A percentile compares a stretch with the other conserved stretches of the same genome.
Evolutionary conservation across 2,329 filamentous ascomycete genomes (phyloP).

Genomic region (Gyromitra esculenta): DNA sequence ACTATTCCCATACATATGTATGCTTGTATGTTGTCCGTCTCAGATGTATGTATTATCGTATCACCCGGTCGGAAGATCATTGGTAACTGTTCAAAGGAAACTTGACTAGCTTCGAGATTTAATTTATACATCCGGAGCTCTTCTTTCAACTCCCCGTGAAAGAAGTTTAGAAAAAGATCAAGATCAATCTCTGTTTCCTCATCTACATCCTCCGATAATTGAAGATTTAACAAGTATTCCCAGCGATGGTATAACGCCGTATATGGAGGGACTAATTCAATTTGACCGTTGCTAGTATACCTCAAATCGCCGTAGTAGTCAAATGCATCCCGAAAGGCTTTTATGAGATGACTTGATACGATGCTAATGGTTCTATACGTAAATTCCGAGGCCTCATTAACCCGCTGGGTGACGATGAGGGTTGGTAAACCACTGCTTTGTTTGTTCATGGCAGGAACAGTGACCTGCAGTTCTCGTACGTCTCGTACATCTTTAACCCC

Average conservation of each 20-base stretch:
- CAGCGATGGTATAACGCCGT: neutral
- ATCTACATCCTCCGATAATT: neutral
- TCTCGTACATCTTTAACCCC: neutral
- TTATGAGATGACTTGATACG: neutral
- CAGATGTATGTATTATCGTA: neutral
- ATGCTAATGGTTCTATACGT: neutral
- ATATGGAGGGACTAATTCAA: neutral
- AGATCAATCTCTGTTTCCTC: neutral
- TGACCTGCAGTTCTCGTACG: neutral
- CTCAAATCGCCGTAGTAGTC: neutral
- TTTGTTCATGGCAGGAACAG: neutral
- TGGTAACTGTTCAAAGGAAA: neutral
- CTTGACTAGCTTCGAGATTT: neutral
- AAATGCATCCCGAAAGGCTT: neutral
- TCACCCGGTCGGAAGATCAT: neutral
- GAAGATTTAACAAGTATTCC: neutral
- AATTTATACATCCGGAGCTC: neutral
- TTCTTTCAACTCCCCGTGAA: neutral
- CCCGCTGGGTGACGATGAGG: neutral
- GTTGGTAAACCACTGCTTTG: neutral
- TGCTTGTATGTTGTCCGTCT: neutral
- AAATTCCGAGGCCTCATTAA: neutral
- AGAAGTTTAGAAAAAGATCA: neutral
- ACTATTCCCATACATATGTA: neutral
- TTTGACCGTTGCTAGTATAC: neutral